Evolutionary conservation across 805 yeast species (phyloP).

Genomic region (Suhomyces canberraensis): DNA sequence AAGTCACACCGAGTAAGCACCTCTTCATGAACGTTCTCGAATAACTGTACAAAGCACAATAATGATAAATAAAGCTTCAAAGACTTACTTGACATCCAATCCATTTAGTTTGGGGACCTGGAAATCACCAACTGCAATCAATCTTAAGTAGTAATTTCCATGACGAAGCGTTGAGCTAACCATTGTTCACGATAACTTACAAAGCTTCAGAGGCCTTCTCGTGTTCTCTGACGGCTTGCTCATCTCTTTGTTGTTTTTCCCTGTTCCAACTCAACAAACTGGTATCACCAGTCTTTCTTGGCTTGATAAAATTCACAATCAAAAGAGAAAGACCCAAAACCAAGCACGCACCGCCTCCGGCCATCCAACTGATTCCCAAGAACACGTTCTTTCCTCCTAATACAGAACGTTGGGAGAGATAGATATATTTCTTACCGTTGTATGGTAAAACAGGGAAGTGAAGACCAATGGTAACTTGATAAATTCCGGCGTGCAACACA

Average conservation of each 20-base stretch:
- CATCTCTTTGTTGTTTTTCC: slow-evolving; percentile 26
- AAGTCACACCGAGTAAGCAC: too few relatives aligned
- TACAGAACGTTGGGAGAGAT: slow-evolving; percentile 65
- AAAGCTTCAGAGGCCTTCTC: too few relatives aligned
- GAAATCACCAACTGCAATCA: too few relatives aligned
- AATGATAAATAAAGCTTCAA: too few relatives aligned
- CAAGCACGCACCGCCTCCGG: slow-evolving; percentile 68
- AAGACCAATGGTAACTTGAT: slow-evolving; percentile 63
- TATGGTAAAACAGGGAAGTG: slow-evolving; percentile 76
- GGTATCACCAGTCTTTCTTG: slow-evolving; percentile 73
- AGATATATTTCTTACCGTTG: slow-evolving; percentile 65
- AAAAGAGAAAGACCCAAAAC: slow-evolving; percentile 52
- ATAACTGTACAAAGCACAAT: too few relatives aligned
- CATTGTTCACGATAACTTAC: too few relatives aligned
- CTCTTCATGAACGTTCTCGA: too few relatives aligned
- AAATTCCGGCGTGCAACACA: slow-evolving; percentile 52
- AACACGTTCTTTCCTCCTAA: slow-evolving; percentile 76
- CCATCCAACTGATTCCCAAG: slow-evolving; percentile 71
- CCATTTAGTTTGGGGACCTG: too few relatives aligned
- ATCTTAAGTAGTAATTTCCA: too few relatives aligned
- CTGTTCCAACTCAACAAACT: slow-evolving; percentile 70
- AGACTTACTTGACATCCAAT: too few relatives aligned
- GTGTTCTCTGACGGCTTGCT: too few relatives aligned
- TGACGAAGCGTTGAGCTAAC: too few relatives aligned
- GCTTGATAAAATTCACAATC: slow-evolving; percentile 55